Evolutionary conservation across 1,284 basidiomycete species (phyloP).

Genomic region (Chalciporus piperatoides): DNA sequence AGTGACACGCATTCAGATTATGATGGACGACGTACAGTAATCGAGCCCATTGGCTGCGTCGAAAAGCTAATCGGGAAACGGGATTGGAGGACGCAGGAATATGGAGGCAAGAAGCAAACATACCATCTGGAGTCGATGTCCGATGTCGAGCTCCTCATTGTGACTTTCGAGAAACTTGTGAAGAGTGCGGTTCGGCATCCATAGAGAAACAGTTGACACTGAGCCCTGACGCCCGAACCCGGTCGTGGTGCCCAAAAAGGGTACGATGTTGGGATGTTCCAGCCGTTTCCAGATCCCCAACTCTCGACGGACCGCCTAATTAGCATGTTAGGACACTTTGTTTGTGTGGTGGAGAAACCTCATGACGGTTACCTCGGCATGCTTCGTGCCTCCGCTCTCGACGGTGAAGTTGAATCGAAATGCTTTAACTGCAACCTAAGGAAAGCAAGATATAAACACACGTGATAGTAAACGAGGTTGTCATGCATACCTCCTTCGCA

Average conservation of each 20-base stretch:
- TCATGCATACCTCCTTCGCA: background rate
- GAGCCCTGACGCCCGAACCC: constrained; percentile 15
- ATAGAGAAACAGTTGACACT: constrained; percentile 18
- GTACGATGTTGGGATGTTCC: constrained; percentile 16
- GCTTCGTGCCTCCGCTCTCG: background rate
- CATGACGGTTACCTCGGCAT: background rate
- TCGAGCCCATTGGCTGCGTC: constrained; percentile 2
- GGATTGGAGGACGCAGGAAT: no score
- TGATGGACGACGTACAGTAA: constrained; percentile 12
- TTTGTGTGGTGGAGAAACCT: background rate
- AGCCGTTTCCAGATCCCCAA: constrained; percentile 24
- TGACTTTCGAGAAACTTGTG: constrained; percentile 6
- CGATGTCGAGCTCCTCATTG: background rate
- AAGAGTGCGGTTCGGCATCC: constrained; percentile 19
- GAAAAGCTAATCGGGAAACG: no score
- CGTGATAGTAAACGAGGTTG: background rate
- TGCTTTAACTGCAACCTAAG: constrained; percentile 22
- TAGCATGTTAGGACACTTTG: background rate
- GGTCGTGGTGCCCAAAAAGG: constrained; percentile 16
- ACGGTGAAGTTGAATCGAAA: constrained; percentile 8
- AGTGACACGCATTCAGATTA: no score
- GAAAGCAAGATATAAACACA: background rate
- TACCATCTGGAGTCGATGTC: constrained; percentile 14
- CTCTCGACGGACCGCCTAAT: constrained; percentile 11
- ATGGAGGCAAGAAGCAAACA: background rate